phyloP scores from a whole-genome alignment of 2,329 filamentous ascomycete species.

The Penicillium verrucosum region DNA sequence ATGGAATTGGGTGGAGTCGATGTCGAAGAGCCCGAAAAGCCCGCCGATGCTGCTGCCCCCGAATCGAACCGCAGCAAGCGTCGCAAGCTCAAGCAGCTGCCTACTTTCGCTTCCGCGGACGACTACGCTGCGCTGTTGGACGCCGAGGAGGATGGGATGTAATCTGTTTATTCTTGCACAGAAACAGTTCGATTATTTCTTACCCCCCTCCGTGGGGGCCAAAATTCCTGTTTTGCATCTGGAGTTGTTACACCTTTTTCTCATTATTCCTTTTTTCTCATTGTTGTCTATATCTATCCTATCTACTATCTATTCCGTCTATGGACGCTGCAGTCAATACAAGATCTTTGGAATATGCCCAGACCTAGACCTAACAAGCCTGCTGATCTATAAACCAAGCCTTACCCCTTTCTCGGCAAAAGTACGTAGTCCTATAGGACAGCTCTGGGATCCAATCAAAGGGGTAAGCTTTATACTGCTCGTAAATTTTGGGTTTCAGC shows the following conservation, averaged over 20 bases:
- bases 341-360: not conserved
- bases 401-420: not conserved
- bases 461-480: not conserved
- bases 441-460: not conserved
- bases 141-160: slow-evolving; percentile 59
- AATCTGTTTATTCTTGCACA: slow-evolving; percentile 10
- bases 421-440: not conserved
- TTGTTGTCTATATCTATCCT: slow-evolving; percentile 1
- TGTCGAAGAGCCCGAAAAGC: slow-evolving; percentile 36
- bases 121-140: slow-evolving; percentile 87
- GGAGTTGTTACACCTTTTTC: slow-evolving; percentile 5
- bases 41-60: slow-evolving; percentile 42
- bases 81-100: slow-evolving; percentile 83
- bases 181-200: not conserved
- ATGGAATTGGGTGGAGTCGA: slow-evolving; percentile 46
- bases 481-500: not conserved
- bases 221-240: slow-evolving; percentile 5
- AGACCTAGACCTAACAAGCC: not conserved
- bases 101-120: slow-evolving; percentile 88
- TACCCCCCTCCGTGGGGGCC: not conserved
- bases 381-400: not conserved
- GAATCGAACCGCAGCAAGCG: slow-evolving; percentile 57
- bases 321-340: not conserved
- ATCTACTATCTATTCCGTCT: not conserved
- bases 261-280: not conserved